A percentile compares a stretch with the other conserved stretches of the same genome.
Evolutionary conservation across 2,329 filamentous ascomycete species (phyloP).

Genomic region (Penicillium verrucosum): DNA sequence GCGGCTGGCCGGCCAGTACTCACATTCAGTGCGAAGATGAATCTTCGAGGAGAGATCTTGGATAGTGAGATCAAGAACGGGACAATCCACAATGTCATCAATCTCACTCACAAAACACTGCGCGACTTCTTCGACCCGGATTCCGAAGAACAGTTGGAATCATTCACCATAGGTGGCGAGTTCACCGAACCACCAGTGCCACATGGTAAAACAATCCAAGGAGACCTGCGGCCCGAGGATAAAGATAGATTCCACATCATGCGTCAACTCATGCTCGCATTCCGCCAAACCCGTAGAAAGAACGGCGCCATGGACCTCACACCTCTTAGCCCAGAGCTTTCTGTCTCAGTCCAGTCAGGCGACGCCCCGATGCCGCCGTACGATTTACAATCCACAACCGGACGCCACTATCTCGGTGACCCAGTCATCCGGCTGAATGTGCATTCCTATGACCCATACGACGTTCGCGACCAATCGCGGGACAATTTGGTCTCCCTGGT

Average conservation of each 20-base stretch:
- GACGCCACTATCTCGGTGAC: constrained; percentile 40
- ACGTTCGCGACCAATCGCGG: constrained; percentile 38
- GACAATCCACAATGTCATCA: constrained; percentile 53
- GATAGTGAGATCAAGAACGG: constrained; percentile 55
- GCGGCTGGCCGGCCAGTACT: constrained; percentile 53
- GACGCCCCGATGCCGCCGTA: constrained; percentile 24
- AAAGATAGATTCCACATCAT: constrained; percentile 35
- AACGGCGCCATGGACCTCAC: constrained; percentile 41
- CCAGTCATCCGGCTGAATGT: constrained; percentile 40
- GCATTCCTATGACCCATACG: constrained; percentile 34
- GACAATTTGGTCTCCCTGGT: constrained; percentile 43
- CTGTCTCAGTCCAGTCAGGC: constrained; percentile 29
- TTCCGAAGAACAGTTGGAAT: constrained; percentile 14
- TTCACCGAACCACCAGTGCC: constrained; percentile 18
- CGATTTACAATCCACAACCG: constrained; percentile 28
- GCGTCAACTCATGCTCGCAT: constrained; percentile 39
- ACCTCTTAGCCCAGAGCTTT: constrained; percentile 14
- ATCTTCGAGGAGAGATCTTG: constrained; percentile 50
- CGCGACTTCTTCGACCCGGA: constrained; percentile 37
- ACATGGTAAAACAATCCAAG: constrained; percentile 21
- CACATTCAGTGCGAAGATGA: constrained; percentile 59
- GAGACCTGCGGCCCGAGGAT: constrained; percentile 34
- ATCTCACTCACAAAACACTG: constrained; percentile 48
- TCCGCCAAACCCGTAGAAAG: constrained; percentile 34
- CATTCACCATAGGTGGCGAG: constrained; percentile 33